Conservation (phyloP, 768 basidiomycete species). For the Baorangia bicolor region DNA sequence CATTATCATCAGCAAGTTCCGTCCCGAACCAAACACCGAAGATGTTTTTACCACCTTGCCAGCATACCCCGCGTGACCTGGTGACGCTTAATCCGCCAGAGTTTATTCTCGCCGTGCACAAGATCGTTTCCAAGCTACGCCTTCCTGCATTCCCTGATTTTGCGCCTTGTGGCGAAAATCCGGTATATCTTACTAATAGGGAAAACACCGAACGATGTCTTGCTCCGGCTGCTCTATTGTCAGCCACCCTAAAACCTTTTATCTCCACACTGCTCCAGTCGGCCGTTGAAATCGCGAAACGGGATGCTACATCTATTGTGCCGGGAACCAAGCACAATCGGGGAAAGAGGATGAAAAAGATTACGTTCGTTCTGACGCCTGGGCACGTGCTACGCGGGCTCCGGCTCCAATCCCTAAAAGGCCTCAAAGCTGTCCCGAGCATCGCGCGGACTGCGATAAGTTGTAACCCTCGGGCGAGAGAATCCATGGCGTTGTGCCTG, state of each 20-base stretch:
- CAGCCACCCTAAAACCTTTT: conserved; percentile 33
- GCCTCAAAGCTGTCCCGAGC: neutral
- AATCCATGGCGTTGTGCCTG: conserved; percentile 29
- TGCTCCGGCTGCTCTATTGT: conserved; percentile 39
- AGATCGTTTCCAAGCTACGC: conserved; percentile 14
- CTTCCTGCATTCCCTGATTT: conserved; percentile 23
- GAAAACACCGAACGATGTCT: conserved; percentile 26
- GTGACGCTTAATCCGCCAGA: conserved; percentile 23
- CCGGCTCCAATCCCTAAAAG: conserved; percentile 8
- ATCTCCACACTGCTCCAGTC: conserved; percentile 34
- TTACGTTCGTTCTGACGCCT: conserved; percentile 36
- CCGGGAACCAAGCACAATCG: conserved; percentile 19
- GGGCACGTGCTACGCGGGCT: conserved; percentile 42
- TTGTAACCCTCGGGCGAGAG: conserved; percentile 9
- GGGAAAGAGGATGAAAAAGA: conserved; percentile 24
- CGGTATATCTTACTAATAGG: conserved; percentile 9
- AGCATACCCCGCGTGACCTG: conserved; percentile 23
- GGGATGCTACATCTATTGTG: conserved; percentile 28
- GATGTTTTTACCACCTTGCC: conserved; percentile 11
- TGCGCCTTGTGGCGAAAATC: conserved; percentile 5
- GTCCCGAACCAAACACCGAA: conserved; percentile 1
- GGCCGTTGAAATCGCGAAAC: conserved; percentile 33
- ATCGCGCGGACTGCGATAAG: neutral
- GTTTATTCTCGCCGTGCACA: conserved; percentile 31
- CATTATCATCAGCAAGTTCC: neutral